Evolutionary conservation across 2,329 filamentous ascomycete genomes (phyloP).

Genomic region (Pestalotiopsis fici): DNA sequence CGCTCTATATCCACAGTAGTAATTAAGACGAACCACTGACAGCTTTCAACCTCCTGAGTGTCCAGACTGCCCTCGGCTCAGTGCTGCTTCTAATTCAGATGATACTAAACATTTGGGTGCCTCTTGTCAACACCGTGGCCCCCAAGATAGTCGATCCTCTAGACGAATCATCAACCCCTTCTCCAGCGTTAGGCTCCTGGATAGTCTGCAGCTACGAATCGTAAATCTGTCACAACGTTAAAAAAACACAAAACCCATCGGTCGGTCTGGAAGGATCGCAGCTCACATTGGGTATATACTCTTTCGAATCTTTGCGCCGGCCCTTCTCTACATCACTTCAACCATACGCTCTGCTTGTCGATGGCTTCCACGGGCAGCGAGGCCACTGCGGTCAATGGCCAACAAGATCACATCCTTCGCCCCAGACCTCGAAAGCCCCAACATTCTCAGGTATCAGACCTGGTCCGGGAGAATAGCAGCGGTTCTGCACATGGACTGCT

Average conservation of each 20-base stretch:
- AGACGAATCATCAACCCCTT: not conserved
- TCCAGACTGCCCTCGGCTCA: not conserved
- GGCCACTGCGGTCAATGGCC: conserved; percentile 17
- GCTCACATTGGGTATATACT: not conserved
- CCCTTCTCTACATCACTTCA: not conserved
- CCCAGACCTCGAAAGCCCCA: conserved; percentile 52
- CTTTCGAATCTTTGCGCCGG: not conserved
- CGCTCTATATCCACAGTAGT: not conserved
- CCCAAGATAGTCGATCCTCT: not conserved
- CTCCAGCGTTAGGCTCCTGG: not conserved
- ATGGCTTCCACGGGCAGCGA: conserved; percentile 15
- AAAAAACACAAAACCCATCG: not conserved
- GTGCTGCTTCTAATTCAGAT: not conserved
- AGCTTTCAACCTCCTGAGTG: not conserved
- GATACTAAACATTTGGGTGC: not conserved
- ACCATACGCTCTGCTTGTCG: not conserved
- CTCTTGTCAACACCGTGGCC: not conserved
- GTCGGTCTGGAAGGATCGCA: not conserved
- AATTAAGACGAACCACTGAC: not conserved
- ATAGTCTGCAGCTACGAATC: not conserved
- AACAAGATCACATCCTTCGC: conserved; percentile 46
- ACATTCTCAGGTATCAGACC: conserved; percentile 46
- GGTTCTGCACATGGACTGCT: conserved; percentile 33
- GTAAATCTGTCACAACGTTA: not conserved
- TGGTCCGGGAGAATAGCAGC: conserved; percentile 43